Evolutionary conservation across 2,329 filamentous ascomycete species (phyloP), one percentile per base, ranked within the genome.

Genomic region (Tothia fuscella): DNA sequence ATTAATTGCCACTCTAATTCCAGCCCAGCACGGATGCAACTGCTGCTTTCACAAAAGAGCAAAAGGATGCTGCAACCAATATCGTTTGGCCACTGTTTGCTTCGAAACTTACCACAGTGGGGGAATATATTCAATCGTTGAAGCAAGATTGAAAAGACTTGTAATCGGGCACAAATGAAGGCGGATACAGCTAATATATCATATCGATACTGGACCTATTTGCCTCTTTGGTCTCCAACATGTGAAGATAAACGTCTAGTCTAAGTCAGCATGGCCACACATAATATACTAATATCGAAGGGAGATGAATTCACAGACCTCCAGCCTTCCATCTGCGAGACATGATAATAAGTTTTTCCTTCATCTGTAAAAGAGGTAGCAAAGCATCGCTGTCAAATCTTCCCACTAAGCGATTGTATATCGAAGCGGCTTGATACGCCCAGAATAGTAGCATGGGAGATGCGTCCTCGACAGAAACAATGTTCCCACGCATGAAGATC

Each of bases 31-130:
- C 17, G 19, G 41, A 48, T 43, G 44, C 46, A 17, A 48, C 45
- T 14, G 46, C 46, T 10, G 46, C 28, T 1, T 47, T 48, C 34
- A 38, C 22, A 3, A 42, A 20, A 20, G 41, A 39, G 20, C 24
- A 34, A 17, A 45, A 47, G 21, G 29, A 47, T 21, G 46, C 46
- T 21, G 46, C 46, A 17, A 48, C 38, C 17, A 28, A 42, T 0
- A 9, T 48, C 6, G 41, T 48, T 14, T 48, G 45, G 46, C 46
- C 44, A 9, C 17, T 48, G 7, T 44, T 48, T 21, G 46, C 44
- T 14, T 12, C 7, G 10, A 17, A 21, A 17, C 30, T 42, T 12
- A 42, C 25, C 30, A 42, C 39, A 13, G 37, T 30, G 24, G 39
- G 32, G 6, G 37, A 40, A 19, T 40, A 9, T n/a, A n/a, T n/a